Conservation (phyloP, 805 yeast genomes). For the Peterozyma toletana region DNA sequence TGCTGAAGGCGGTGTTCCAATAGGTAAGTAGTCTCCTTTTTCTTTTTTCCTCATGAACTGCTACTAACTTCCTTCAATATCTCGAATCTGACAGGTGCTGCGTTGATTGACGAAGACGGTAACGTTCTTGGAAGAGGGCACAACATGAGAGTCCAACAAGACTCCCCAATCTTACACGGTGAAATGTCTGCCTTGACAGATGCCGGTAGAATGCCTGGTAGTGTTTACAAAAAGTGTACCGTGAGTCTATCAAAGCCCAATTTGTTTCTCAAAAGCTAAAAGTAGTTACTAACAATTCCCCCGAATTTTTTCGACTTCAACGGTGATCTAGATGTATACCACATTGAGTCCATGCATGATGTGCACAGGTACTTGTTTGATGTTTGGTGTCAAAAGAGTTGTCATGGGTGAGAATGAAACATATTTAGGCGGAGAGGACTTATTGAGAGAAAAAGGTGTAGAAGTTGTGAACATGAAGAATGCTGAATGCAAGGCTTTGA, state of each 20-base stretch:
- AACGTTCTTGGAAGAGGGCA: conserved; percentile 83
- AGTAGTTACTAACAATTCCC: conserved; percentile 1
- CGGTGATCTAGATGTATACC: conserved; percentile 54
- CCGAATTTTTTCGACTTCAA: no score
- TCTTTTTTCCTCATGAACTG: background rate
- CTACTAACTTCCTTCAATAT: background rate
- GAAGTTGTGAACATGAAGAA: conserved; percentile 60
- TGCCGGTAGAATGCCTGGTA: conserved; percentile 83
- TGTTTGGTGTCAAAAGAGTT: conserved; percentile 82
- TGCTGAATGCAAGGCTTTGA: conserved; percentile 57
- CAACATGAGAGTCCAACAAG: conserved; percentile 81
- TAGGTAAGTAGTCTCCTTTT: conserved; percentile 31
- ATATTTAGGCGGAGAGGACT: conserved; percentile 78
- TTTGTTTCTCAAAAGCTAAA: background rate
- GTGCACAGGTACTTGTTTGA: conserved; percentile 90
- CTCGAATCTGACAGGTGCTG: conserved; percentile 44
- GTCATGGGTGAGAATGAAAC: conserved; percentile 87
- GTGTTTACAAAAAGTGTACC: conserved; percentile 75
- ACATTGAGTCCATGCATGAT: conserved; percentile 89
- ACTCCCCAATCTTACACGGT: conserved; percentile 82
- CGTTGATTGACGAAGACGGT: conserved; percentile 68
- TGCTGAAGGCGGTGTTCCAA: conserved; percentile 87
- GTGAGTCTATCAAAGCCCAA: conserved; percentile 12
- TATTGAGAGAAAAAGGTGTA: conserved; percentile 58
- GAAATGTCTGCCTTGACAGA: conserved; percentile 86